phyloP scores from a whole-genome alignment of 768 basidiomycete genomes.

The Lentinula raphanica region DNA sequence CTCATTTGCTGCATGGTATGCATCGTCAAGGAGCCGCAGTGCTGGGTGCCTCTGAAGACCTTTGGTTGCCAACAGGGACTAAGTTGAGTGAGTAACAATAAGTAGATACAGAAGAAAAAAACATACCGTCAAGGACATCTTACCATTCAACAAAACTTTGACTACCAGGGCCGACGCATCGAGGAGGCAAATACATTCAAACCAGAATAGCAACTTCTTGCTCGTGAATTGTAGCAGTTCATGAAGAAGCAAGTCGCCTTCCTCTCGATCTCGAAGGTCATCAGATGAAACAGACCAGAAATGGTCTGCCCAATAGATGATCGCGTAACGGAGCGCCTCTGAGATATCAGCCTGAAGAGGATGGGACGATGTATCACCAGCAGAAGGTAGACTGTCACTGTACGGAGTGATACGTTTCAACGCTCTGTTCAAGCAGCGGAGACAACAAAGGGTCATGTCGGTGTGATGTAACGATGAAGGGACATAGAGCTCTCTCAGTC shows the following conservation, averaged over 20 bases:
- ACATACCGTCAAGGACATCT: neutral
- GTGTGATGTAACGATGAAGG: neutral
- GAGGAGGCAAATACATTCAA: neutral
- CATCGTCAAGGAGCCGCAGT: neutral
- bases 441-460: neutral
- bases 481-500: neutral
- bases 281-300: neutral
- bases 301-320: slow-evolving; percentile 1
- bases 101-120: neutral
- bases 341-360: neutral
- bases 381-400: too few species aligned
- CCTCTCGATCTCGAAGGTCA: too few species aligned
- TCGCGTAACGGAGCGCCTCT: neutral
- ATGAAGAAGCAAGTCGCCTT: neutral
- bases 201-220: neutral
- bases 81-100: neutral
- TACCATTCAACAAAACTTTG: neutral
- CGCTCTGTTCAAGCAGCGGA: neutral
- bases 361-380: neutral
- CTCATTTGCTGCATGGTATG: slow-evolving; percentile 2
- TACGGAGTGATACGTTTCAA: neutral
- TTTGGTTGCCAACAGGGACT: neutral
- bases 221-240: neutral
- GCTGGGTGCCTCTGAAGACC: neutral
- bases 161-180: neutral